These are phyloP conservation scores for Apostasia ramifera DNA, from an alignment of 106 monocot genomes.

Conservation along the genomic window DNA sequence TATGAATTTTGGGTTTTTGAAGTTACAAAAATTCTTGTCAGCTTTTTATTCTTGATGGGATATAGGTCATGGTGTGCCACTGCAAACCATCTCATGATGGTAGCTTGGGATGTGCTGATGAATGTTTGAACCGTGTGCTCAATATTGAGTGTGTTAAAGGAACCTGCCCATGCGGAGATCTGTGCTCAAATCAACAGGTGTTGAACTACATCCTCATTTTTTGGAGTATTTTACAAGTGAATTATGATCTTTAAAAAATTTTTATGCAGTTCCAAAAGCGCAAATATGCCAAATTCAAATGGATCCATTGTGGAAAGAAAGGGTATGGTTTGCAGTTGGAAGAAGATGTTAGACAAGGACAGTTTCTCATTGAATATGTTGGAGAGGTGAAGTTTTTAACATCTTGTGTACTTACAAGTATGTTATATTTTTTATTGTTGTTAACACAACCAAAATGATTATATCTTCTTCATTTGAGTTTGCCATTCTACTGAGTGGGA, in stretches of 20 bases:
- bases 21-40: not conserved
- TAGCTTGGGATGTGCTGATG: conserved; percentile 74
- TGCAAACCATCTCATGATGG: conserved; percentile 67
- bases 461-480: not conserved
- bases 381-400: conserved; percentile 60
- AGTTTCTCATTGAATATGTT: conserved; percentile 99
- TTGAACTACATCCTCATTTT: not conserved
- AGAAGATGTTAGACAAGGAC: conserved; percentile 55
- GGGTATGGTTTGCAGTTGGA: conserved; percentile 71
- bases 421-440: not conserved
- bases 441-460: not conserved
- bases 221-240: conserved; percentile 5
- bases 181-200: conserved; percentile 93
- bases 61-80: conserved; percentile 90
- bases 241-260: not conserved
- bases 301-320: conserved; percentile 78
- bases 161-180: conserved; percentile 89
- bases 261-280: conserved; percentile 76
- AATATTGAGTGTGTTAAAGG: conserved; percentile 92
- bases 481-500: too few relatives aligned
- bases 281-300: conserved; percentile 79
- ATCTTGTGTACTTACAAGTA: too few relatives aligned
- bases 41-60: conserved; percentile 1
- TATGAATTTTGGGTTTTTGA: not conserved
- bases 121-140: conserved; percentile 91